These are phyloP conservation scores for Plasmodium gonderi DNA, from an alignment of 169 alveolate species.

Conservation along the genomic window DNA sequence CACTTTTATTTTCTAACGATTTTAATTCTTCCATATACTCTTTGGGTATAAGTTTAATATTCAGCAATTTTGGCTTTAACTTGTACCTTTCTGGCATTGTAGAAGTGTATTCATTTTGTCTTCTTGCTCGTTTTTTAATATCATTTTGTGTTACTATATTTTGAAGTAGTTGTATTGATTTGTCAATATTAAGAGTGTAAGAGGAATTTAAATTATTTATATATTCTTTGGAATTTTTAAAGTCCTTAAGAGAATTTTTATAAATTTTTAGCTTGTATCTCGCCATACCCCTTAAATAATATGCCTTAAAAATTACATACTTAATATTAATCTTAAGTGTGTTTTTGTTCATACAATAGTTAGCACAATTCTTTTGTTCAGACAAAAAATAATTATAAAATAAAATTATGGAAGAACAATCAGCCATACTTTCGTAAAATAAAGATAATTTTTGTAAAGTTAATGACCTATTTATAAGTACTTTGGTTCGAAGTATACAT, in stretches of 20 bases:
- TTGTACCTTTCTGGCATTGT: conserved; percentile 7
- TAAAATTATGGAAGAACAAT: conserved; percentile 59
- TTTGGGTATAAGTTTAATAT: conserved; percentile 29
- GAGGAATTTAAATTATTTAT: background rate
- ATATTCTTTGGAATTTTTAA: conserved; percentile 29
- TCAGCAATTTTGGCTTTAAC: conserved; percentile 25
- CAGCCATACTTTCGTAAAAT: conserved; percentile 58
- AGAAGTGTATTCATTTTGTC: conserved; percentile 57
- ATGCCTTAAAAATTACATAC: conserved; percentile 63
- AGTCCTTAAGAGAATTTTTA: conserved; percentile 47
- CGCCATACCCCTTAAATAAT: conserved; percentile 72
- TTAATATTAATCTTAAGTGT: conserved; percentile 20
- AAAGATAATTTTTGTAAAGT: conserved; percentile 33
- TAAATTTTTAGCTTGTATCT: conserved; percentile 69
- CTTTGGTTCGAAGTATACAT: conserved; percentile 63
- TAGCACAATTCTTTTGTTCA: background rate
- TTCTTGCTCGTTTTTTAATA: conserved; percentile 41
- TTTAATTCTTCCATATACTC: background rate
- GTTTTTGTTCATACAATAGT: conserved; percentile 10
- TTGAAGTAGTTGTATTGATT: conserved; percentile 35
- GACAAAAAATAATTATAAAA: conserved; percentile 62
- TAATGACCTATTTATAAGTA: conserved; percentile 66
- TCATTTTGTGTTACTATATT: conserved; percentile 48
- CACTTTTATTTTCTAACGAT: background rate
- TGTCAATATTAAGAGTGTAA: conserved; percentile 5